Percentiles rank a stretch among this genome's conserved stretches.
phyloP scores from a whole-genome alignment of 345 rosid genomes.

The Citrus hindsii region DNA sequence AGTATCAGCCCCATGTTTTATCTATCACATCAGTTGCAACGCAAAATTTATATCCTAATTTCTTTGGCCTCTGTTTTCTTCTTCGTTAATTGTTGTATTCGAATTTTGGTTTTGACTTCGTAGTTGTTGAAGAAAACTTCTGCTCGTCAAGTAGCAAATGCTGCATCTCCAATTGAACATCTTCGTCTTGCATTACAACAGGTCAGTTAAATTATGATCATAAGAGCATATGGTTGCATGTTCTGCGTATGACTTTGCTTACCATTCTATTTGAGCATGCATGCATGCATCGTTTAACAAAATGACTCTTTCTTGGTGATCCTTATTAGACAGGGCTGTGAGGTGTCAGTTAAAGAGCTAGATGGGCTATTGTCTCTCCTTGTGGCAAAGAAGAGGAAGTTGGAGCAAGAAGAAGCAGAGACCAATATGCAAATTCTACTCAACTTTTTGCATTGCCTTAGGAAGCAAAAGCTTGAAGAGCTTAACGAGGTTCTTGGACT shows the following conservation, averaged over 20 bases:
- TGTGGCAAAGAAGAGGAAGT: constrained; percentile 35
- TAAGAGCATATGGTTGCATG: too few relatives aligned
- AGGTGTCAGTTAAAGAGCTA: constrained; percentile 40
- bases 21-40: too few relatives aligned
- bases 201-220: constrained; percentile 28
- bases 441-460: constrained; percentile 35
- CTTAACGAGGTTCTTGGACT: constrained; percentile 31
- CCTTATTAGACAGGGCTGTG: constrained; percentile 45
- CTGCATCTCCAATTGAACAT: constrained; percentile 42
- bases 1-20: too few relatives aligned
- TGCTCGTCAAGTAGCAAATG: constrained; percentile 34
- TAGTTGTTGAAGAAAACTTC: constrained; percentile 51
- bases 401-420: constrained; percentile 43
- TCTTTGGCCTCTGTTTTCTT: too few relatives aligned
- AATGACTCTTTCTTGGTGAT: constrained; percentile 23
- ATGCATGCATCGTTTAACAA: not conserved
- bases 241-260: too few relatives aligned
- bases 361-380: constrained; percentile 35
- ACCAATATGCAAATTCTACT: constrained; percentile 34
- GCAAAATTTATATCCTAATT: too few relatives aligned
- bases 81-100: not conserved
- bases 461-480: constrained; percentile 39
- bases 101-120: constrained; percentile 1
- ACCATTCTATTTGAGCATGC: not conserved
- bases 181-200: constrained; percentile 41